These are phyloP conservation scores for Fusarium buharicum DNA, from an alignment of 2,329 filamentous ascomycete species.

Conservation along the genomic window DNA sequence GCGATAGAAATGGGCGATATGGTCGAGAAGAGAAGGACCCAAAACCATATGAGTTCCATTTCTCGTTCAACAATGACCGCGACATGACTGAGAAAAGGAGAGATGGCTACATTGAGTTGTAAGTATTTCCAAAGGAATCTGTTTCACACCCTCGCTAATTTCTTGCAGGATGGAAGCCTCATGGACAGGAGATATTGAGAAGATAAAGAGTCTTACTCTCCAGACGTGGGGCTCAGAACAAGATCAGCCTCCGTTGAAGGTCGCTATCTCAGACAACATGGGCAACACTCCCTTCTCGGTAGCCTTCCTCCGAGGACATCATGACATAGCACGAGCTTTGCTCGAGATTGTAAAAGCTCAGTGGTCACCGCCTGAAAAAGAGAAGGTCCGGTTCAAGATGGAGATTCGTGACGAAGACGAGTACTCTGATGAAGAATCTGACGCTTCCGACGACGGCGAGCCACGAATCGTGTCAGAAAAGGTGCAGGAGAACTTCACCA, in stretches of 20 bases:
- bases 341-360: conserved; percentile 77
- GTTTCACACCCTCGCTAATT: conserved; percentile 17
- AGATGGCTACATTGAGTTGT: conserved; percentile 71
- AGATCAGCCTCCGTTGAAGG: conserved; percentile 68
- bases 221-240: conserved; percentile 65
- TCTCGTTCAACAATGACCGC: conserved; percentile 63
- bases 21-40: conserved; percentile 28
- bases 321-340: conserved; percentile 70
- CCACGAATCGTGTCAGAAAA: conserved; percentile 63
- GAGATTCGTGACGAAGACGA: conserved; percentile 51
- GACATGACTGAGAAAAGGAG: conserved; percentile 66
- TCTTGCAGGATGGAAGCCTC: conserved; percentile 72
- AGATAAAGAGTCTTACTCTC: conserved; percentile 72
- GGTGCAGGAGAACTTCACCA: conserved; percentile 75
- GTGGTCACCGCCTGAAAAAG: conserved; percentile 67
- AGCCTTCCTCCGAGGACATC: conserved; percentile 73
- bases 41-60: conserved; percentile 59
- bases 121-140: conserved; percentile 47
- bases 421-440: conserved; percentile 50
- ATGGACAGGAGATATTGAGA: conserved; percentile 74
- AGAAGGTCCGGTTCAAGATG: conserved; percentile 62
- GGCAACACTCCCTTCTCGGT: conserved; percentile 72
- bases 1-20: background rate
- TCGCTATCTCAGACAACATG: conserved; percentile 66
- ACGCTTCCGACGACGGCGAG: conserved; percentile 47